phyloP scores from a whole-genome alignment of 2,329 filamentous ascomycete species.

The Ceratocystis albifundus region DNA sequence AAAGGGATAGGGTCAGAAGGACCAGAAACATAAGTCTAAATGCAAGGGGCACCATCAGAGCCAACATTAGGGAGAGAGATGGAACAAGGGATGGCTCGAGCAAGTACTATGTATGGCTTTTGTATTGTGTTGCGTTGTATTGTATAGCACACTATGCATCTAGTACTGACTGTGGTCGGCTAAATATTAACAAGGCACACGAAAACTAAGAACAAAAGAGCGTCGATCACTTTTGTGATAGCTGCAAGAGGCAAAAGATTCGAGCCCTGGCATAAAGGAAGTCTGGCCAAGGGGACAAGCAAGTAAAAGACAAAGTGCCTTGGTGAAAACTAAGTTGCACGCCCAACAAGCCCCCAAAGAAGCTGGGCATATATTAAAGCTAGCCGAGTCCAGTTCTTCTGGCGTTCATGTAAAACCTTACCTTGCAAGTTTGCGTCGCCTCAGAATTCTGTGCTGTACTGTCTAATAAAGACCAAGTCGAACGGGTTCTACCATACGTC shows the following conservation, averaged over 20 bases:
- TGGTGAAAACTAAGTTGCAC: background rate
- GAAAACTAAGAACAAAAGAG: background rate
- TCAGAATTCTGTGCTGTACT: background rate
- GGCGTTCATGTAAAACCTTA: background rate
- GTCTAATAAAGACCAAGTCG: background rate
- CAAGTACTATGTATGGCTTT: too few relatives aligned
- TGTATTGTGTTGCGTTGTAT: too few relatives aligned
- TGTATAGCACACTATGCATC: too few relatives aligned
- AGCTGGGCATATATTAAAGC: background rate
- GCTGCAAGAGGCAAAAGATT: slow-evolving; percentile 11
- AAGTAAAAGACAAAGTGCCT: background rate
- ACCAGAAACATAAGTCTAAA: too few relatives aligned
- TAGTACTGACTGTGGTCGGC: too few relatives aligned
- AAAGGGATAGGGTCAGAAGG: too few relatives aligned
- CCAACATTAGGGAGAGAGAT: background rate
- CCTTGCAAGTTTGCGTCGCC: background rate
- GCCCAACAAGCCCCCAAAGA: background rate
- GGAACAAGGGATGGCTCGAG: background rate
- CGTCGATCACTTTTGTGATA: background rate
- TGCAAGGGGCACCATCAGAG: too few relatives aligned
- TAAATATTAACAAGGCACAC: background rate
- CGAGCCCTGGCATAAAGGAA: background rate
- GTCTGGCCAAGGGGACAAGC: too few relatives aligned
- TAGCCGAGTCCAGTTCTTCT: background rate
- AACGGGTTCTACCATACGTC: background rate